These are phyloP conservation scores for Pugionium dolabratum DNA, from an alignment of 345 rosid species.

Conservation along the genomic window DNA sequence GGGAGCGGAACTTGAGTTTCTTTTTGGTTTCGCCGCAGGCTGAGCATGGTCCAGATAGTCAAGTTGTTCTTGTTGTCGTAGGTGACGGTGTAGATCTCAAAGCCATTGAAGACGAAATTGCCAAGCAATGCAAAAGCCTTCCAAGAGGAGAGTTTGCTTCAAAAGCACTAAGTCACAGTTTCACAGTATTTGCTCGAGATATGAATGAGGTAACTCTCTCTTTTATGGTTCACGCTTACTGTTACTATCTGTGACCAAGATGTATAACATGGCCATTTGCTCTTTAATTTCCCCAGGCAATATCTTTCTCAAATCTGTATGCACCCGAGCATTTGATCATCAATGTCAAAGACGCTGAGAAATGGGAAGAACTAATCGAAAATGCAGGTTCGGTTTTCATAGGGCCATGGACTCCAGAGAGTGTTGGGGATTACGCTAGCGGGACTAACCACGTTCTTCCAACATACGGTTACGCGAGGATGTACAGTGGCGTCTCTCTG, in stretches of 20 bases:
- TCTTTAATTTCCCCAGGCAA: slow-evolving; percentile 49
- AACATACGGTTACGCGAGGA: slow-evolving; percentile 86
- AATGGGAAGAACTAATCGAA: slow-evolving; percentile 82
- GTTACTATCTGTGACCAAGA: slow-evolving; percentile 7
- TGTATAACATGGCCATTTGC: slow-evolving; percentile 3
- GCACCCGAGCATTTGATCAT: slow-evolving; percentile 94
- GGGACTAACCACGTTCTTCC: slow-evolving; percentile 94
- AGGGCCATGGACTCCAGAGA: slow-evolving; percentile 95
- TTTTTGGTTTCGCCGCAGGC: slow-evolving; percentile 55
- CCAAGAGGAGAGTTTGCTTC: slow-evolving; percentile 86
- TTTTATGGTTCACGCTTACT: not conserved
- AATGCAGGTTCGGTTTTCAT: slow-evolving; percentile 92
- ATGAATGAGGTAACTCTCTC: slow-evolving; percentile 65
- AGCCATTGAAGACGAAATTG: slow-evolving; percentile 79
- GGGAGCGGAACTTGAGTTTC: too few relatives aligned
- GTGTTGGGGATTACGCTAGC: slow-evolving; percentile 96
- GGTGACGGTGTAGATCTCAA: slow-evolving; percentile 76
- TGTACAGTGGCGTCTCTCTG: slow-evolving; percentile 89
- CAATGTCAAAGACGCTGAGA: slow-evolving; percentile 86
- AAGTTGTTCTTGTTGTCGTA: slow-evolving; percentile 82
- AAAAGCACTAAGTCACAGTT: slow-evolving; percentile 85
- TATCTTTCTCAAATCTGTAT: slow-evolving; percentile 79
- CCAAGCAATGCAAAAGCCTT: slow-evolving; percentile 64
- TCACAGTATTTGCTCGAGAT: slow-evolving; percentile 73
- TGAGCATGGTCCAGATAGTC: slow-evolving; percentile 98